phyloP scores from a whole-genome alignment of 2,329 filamentous ascomycete species.

The Chaetomium olivaceum region DNA sequence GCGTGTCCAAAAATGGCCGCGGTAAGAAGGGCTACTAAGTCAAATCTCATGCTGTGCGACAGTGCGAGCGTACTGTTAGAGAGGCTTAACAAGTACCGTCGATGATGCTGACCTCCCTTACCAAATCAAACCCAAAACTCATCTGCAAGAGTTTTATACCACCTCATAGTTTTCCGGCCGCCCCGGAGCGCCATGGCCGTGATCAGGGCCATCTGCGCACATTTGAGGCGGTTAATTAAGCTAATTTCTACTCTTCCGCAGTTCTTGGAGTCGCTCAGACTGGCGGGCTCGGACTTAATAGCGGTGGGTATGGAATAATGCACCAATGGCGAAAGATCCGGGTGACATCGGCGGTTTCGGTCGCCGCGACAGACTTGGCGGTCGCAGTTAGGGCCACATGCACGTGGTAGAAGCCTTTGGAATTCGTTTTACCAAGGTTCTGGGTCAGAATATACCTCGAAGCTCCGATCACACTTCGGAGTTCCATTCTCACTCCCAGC shows the following conservation, averaged over 20 bases:
- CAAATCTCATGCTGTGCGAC: not conserved
- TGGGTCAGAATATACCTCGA: not conserved
- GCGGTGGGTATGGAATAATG: not conserved
- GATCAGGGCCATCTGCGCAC: not conserved
- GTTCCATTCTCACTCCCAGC: slow-evolving; percentile 23
- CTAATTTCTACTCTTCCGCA: not conserved
- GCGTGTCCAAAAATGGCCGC: not conserved
- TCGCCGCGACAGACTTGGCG: not conserved
- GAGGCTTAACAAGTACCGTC: not conserved
- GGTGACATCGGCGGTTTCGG: not conserved
- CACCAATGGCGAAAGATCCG: not conserved
- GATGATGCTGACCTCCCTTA: not conserved
- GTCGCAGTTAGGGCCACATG: not conserved
- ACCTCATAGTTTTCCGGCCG: not conserved
- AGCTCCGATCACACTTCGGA: not conserved
- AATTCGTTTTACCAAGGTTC: not conserved
- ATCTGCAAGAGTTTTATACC: not conserved
- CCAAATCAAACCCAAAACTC: not conserved
- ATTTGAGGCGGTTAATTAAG: not conserved
- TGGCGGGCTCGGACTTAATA: not conserved
- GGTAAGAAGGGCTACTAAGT: not conserved
- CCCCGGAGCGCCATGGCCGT: not conserved
- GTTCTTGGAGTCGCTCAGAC: not conserved
- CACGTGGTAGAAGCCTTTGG: not conserved
- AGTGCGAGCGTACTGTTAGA: not conserved